Evolutionary conservation across 148 eudicot species (phyloP).

Genomic region (Arctostaphylos glauca): DNA sequence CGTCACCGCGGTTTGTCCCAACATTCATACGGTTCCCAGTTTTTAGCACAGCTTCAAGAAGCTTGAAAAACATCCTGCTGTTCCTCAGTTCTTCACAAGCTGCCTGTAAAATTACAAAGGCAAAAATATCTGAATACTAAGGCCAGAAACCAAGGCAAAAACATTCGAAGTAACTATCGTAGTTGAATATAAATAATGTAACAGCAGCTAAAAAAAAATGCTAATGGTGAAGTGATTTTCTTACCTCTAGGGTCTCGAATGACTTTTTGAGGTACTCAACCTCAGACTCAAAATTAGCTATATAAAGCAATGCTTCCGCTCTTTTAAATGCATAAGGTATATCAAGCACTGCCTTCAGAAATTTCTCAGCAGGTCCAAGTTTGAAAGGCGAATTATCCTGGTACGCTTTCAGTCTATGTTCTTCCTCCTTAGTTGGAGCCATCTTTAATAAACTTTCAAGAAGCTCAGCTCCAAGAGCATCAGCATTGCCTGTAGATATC

Average conservation of each 20-base stretch:
- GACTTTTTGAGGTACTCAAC: conserved; percentile 85
- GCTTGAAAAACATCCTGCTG: conserved; percentile 92
- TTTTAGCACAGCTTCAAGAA: conserved; percentile 90
- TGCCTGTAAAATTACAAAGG: conserved; percentile 37
- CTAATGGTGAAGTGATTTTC: conserved; percentile 4
- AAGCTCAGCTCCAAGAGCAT: conserved; percentile 80
- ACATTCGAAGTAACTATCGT: neutral
- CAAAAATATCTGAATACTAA: neutral
- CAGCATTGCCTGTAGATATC: conserved; percentile 63
- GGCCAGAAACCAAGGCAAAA: neutral
- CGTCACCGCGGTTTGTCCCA: conserved; percentile 95
- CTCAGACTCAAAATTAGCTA: conserved; percentile 80
- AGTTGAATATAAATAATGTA: neutral
- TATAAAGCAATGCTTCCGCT: conserved; percentile 32
- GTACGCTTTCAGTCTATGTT: conserved; percentile 76
- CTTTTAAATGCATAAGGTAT: conserved; percentile 90
- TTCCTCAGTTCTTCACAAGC: conserved; percentile 93
- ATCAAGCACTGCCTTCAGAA: conserved; percentile 80
- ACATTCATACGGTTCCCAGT: conserved; percentile 98
- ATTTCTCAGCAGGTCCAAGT: conserved; percentile 94
- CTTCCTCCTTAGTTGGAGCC: conserved; percentile 97
- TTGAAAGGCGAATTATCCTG: conserved; percentile 83
- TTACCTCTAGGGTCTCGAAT: conserved; percentile 89
- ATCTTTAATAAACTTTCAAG: conserved; percentile 87
- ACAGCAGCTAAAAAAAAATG: neutral